These are phyloP conservation scores for Ploettnerulaceae sp. DNA, from an alignment of 2,329 filamentous ascomycete species.

Conservation along the genomic window DNA sequence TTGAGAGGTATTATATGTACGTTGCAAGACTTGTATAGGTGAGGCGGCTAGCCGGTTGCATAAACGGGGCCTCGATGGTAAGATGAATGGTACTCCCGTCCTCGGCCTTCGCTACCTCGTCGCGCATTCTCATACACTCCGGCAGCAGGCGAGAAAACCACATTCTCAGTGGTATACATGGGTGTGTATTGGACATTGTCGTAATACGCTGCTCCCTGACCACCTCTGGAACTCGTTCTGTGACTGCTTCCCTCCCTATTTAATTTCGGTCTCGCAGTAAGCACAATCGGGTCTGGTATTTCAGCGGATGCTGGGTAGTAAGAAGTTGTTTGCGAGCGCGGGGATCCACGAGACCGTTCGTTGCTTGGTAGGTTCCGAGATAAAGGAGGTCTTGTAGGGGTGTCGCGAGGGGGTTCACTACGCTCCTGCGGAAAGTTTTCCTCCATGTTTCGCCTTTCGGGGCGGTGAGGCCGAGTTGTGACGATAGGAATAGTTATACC, in stretches of 20 bases:
- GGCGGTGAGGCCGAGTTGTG: constrained; percentile 8
- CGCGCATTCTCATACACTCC: constrained; percentile 8
- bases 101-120: constrained; percentile 6
- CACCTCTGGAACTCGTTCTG: constrained; percentile 5
- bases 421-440: constrained; percentile 10
- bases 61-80: constrained; percentile 4
- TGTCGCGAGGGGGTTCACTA: constrained; percentile 12
- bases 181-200: constrained; percentile 17
- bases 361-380: constrained; percentile 11
- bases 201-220: constrained; percentile 6
- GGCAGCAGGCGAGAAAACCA: constrained; percentile 10
- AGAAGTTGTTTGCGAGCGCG: neutral
- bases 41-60: neutral
- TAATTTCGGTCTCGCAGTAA: constrained; percentile 11
- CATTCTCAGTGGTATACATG: constrained; percentile 9
- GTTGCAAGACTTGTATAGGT: neutral
- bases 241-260: constrained; percentile 9
- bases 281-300: constrained; percentile 7
- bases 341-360: constrained; percentile 6
- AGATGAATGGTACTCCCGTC: constrained; percentile 7
- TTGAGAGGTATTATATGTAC: neutral
- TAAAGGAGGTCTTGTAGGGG: constrained; percentile 10
- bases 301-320: constrained; percentile 8
- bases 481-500: constrained; percentile 21
- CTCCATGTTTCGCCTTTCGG: constrained; percentile 12